Evolutionary conservation across 164 flowering plant species (phyloP).

Genomic region (Euptelea pleiosperma): DNA sequence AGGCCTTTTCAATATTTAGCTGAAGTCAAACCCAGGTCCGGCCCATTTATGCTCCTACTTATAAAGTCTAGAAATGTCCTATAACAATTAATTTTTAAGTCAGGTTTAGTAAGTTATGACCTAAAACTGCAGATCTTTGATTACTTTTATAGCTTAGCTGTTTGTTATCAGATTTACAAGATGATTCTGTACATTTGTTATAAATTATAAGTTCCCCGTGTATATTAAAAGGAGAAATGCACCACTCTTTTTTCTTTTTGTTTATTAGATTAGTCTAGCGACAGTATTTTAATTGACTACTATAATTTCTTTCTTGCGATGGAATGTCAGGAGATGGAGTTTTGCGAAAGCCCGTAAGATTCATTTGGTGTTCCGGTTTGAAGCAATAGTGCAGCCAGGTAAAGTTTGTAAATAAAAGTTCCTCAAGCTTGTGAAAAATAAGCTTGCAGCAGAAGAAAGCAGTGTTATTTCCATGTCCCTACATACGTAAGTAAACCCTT

Average conservation of each 20-base stretch:
- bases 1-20: too few species aligned
- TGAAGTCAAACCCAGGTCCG: too few species aligned
- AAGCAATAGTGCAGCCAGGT: not conserved
- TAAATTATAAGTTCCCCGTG: not conserved
- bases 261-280: not conserved
- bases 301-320: not conserved
- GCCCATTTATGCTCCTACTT: too few species aligned
- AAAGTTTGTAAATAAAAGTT: conserved; percentile 17
- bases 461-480: not conserved
- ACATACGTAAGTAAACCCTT: conserved; percentile 6
- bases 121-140: too few species aligned
- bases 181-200: not conserved
- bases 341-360: conserved; percentile 28
- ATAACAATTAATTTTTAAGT: too few species aligned
- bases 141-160: too few species aligned
- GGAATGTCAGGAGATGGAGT: conserved; percentile 28
- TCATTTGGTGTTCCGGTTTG: not conserved
- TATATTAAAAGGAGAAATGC: too few species aligned
- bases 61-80: too few species aligned
- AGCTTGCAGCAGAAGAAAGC: not conserved
- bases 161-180: not conserved
- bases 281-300: not conserved
- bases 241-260: not conserved
- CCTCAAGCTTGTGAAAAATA: conserved; percentile 13
- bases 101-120: too few species aligned